Evolutionary conservation across 495 filamentous ascomycete genomes (phyloP), one percentile per base, ranked within the genome.

Genomic region (Xylaria bambusicola): DNA sequence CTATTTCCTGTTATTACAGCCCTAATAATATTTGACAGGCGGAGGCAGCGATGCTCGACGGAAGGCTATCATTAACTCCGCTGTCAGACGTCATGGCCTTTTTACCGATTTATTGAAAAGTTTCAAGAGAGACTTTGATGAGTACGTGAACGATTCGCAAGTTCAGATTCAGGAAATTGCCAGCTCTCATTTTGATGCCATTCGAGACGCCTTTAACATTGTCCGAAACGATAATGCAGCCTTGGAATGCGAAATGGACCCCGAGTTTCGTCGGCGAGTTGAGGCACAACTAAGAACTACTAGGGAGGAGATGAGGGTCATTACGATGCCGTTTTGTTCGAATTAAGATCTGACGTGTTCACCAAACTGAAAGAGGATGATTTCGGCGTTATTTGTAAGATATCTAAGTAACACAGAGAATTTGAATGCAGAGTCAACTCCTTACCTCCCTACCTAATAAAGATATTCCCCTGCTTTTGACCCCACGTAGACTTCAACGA

Each of bases 181-280:
- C 36, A 24, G 24, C 8, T 46, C 56, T 9, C 64, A 71, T 31
- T 56, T 74, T 6, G 55, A 38, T 9, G 47, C 58, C 18, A 63
- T 75, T 23, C 18, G 31, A 46, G 64, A 62, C 3, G 73, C 65
- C 0, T 27, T 77, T 46, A 45, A 72, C 45, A 71, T 71, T 10
- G 46, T 75, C 9, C 62, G 70, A 33, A 64, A 54, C 31, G 71
- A 74, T 38, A 70, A 75, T 47, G 65, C 65, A 10, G 67, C 64
- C 0, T 21, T 61, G 15, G 73, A 75, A 56, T 69, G 71, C 21
- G 71, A 77, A 45, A 57, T 49, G 46, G 66, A 75, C 36, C 67
- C 68, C 0, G 66, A 65, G 17, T 73, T 73, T 35, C 53, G 69
- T 33, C 44, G 29, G 8, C 58, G 69, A 3, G 67, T 77, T 20